Percentiles rank a stretch among this genome's conserved stretches.
phyloP scores from a whole-genome alignment of 768 basidiomycete genomes.

The Baorangia bicolor region DNA sequence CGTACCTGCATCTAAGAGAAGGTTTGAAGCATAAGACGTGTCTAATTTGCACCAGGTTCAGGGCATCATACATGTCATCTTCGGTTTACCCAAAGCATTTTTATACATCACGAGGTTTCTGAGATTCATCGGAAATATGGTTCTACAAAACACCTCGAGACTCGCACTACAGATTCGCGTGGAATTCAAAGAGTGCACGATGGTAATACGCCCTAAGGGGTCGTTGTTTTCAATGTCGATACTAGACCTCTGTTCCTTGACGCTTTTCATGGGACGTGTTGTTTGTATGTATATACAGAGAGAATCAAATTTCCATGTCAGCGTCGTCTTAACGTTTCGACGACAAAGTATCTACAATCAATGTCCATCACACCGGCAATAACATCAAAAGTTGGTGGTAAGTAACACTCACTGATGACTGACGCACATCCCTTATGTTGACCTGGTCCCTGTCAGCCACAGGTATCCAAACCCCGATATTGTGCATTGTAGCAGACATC shows the following conservation, averaged over 20 bases:
- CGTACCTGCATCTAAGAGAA: neutral
- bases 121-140: neutral
- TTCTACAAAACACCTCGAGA: neutral
- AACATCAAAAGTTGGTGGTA: neutral
- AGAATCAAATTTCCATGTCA: neutral
- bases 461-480: neutral
- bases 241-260: neutral
- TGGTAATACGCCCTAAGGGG: neutral
- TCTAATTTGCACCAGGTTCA: neutral
- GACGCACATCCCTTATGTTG: neutral
- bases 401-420: neutral
- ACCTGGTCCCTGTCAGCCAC: neutral
- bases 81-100: neutral
- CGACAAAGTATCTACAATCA: too few species aligned
- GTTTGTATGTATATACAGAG: neutral
- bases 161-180: neutral
- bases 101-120: neutral
- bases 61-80: neutral
- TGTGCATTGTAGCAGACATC: neutral
- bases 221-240: neutral
- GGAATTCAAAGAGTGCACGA: neutral
- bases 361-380: neutral
- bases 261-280: neutral
- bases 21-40: neutral
- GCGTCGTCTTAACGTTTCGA: neutral